phyloP scores from a whole-genome alignment of 1,139 yeast genomes.

The Magnusiomyces fungicola region DNA sequence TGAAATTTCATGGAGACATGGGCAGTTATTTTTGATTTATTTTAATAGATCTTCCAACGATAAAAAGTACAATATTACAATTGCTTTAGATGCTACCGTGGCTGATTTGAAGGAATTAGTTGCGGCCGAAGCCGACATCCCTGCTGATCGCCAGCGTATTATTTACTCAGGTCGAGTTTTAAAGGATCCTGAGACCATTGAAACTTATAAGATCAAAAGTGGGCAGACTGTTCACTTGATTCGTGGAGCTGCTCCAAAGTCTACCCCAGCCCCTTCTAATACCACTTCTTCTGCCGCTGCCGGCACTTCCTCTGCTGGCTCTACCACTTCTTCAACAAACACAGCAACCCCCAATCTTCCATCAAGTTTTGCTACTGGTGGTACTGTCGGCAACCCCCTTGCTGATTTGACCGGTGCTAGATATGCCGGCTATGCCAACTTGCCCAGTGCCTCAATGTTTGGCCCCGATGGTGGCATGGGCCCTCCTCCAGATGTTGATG shows the following conservation, averaged over 20 bases:
- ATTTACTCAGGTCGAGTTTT: conserved; percentile 92
- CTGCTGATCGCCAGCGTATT: conserved; percentile 72
- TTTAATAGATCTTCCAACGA: conserved; percentile 52
- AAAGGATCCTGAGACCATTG: conserved; percentile 71
- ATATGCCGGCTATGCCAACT: conserved; percentile 83
- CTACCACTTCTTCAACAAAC: conserved; percentile 21
- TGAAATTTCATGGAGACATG: too few relatives aligned
- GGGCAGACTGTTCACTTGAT: conserved; percentile 90
- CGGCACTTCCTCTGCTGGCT: conserved; percentile 20
- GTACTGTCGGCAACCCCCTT: conserved; percentile 80
- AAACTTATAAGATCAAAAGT: conserved; percentile 67
- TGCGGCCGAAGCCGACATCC: conserved; percentile 52
- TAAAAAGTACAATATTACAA: conserved; percentile 60
- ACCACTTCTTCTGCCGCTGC: conserved; percentile 21
- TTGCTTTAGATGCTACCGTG: conserved; percentile 51
- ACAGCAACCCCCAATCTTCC: conserved; percentile 41
- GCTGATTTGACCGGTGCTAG: conserved; percentile 93
- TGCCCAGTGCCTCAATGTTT: conserved; percentile 84
- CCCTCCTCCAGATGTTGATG: conserved; percentile 66
- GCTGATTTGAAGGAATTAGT: conserved; percentile 62
- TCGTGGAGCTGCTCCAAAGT: conserved; percentile 43
- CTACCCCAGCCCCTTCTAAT: conserved; percentile 22
- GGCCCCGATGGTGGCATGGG: conserved; percentile 94
- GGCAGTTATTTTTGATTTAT: neutral
- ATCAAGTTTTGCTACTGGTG: conserved; percentile 75